Evolutionary conservation across 2,329 filamentous ascomycete species (phyloP).

Genomic region (Coccinonectria pachysandricola): DNA sequence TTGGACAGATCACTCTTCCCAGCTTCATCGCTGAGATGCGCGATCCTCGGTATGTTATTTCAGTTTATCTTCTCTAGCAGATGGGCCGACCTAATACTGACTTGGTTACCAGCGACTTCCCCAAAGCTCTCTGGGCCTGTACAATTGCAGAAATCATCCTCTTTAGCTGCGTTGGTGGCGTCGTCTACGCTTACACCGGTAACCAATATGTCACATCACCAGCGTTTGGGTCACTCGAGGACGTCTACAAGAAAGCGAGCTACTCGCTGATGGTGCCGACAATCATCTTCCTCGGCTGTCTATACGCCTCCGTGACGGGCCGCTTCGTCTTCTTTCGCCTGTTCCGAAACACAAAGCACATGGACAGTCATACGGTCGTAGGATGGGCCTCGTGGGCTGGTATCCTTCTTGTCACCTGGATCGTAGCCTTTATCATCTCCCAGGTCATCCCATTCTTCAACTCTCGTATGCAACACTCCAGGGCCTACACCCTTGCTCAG

Average conservation of each 20-base stretch:
- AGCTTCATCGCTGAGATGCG: slow-evolving; percentile 95
- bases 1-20: slow-evolving; percentile 86
- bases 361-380: slow-evolving; percentile 67
- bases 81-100: too few species aligned
- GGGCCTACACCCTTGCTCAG: too few species aligned
- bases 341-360: slow-evolving; percentile 70
- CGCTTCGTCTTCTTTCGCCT: slow-evolving; percentile 88
- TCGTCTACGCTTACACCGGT: slow-evolving; percentile 81
- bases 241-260: slow-evolving; percentile 74
- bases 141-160: slow-evolving; percentile 81
- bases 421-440: slow-evolving; percentile 84
- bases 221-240: slow-evolving; percentile 73
- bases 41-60: slow-evolving; percentile 35
- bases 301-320: slow-evolving; percentile 83
- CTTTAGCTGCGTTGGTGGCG: slow-evolving; percentile 70
- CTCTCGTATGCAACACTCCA: slow-evolving; percentile 48
- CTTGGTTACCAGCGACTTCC: slow-evolving; percentile 71
- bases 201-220: slow-evolving; percentile 82
- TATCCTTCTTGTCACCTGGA: slow-evolving; percentile 63
- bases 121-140: slow-evolving; percentile 84
- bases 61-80: background rate
- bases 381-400: slow-evolving; percentile 72
- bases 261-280: slow-evolving; percentile 97
- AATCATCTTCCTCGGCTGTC: slow-evolving; percentile 79
- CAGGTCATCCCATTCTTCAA: slow-evolving; percentile 92